phyloP scores from a whole-genome alignment of 345 rosid genomes.

The Firmiana major region DNA sequence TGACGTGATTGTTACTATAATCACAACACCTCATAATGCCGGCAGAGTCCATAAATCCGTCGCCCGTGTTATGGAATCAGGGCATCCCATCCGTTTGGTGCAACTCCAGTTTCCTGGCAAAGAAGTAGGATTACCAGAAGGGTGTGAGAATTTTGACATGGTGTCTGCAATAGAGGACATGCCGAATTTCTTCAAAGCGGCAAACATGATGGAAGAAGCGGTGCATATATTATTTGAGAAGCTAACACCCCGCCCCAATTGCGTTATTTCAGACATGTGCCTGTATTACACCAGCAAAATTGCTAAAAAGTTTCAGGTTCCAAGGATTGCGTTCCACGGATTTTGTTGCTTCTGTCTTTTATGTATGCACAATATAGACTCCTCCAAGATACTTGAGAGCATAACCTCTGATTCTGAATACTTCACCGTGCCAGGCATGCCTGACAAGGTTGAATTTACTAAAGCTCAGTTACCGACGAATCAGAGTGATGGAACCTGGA shows the following conservation, averaged over 20 bases:
- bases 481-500: too few relatives aligned
- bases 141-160: constrained; percentile 32
- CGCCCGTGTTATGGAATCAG: constrained; percentile 16
- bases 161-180: constrained; percentile 10
- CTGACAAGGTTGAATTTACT: too few relatives aligned
- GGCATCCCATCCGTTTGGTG: constrained; percentile 19
- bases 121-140: constrained; percentile 29
- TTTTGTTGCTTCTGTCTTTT: constrained; percentile 32
- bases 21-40: constrained; percentile 41
- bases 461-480: too few relatives aligned
- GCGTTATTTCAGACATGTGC: constrained; percentile 36
- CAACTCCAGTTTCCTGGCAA: constrained; percentile 26
- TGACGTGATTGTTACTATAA: constrained; percentile 33
- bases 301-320: constrained; percentile 37
- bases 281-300: constrained; percentile 28
- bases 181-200: constrained; percentile 24
- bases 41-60: constrained; percentile 15
- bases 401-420: neutral
- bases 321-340: constrained; percentile 40
- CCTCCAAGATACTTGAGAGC: constrained; percentile 12
- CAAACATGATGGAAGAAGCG: constrained; percentile 23
- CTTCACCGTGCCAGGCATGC: too few relatives aligned
- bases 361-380: constrained; percentile 14
- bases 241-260: too few relatives aligned
- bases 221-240: neutral